Evolutionary conservation across 1,139 yeast genomes (phyloP).

Genomic region (Suhomyces bokatorum): DNA sequence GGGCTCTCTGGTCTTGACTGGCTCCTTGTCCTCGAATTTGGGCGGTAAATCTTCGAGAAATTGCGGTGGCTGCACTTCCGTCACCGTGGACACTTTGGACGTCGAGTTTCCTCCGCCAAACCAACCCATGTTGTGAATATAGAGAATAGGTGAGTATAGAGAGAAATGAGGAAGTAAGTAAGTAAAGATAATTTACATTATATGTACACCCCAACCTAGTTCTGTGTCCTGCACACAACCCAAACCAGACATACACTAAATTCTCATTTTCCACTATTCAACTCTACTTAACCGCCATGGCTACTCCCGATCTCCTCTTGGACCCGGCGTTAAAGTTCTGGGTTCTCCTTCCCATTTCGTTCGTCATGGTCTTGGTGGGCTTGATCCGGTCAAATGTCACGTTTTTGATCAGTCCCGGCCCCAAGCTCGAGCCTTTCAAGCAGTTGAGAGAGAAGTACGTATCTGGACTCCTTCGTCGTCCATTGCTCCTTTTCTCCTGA

Average conservation of each 20-base stretch:
- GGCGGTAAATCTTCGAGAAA: constrained; percentile 39
- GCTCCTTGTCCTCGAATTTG: constrained; percentile 43
- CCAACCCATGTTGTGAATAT: constrained; percentile 23
- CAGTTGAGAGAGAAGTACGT: constrained; percentile 60
- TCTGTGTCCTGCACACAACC: neutral
- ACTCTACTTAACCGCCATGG: constrained; percentile 4
- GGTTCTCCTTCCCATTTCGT: constrained; percentile 87
- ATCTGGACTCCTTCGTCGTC: neutral
- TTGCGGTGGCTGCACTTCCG: constrained; percentile 15
- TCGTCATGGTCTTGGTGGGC: constrained; percentile 92
- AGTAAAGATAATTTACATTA: too few species aligned
- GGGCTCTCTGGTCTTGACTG: constrained; percentile 20
- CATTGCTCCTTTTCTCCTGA: too few species aligned
- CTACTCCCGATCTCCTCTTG: constrained; percentile 44
- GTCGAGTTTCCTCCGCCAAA: constrained; percentile 21
- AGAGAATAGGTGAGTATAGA: too few species aligned
- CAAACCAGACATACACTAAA: too few species aligned
- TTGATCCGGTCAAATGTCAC: constrained; percentile 72
- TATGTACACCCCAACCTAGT: too few species aligned
- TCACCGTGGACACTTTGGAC: constrained; percentile 24
- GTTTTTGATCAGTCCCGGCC: constrained; percentile 55
- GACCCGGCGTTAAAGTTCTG: constrained; percentile 86
- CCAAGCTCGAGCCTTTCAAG: constrained; percentile 53
- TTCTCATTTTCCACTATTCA: too few species aligned
- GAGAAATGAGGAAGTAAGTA: too few species aligned